These are phyloP conservation scores for Trichosporon ovoides DNA, from an alignment of 1,284 basidiomycete species.

Conservation along the genomic window DNA sequence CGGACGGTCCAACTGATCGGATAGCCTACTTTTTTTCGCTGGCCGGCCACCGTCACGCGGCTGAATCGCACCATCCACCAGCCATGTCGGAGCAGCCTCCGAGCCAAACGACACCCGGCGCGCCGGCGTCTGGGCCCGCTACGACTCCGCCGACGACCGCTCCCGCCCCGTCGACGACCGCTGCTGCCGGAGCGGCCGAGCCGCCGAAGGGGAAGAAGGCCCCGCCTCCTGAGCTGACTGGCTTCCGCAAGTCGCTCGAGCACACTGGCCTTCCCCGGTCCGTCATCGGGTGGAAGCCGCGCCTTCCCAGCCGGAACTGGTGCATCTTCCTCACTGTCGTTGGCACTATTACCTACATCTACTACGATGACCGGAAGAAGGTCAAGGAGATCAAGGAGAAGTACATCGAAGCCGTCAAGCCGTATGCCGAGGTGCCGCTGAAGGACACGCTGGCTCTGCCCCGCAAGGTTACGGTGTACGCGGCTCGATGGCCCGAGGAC, in stretches of 20 bases:
- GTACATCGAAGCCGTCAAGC: constrained; percentile 74
- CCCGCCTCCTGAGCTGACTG: constrained; percentile 28
- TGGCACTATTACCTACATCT: constrained; percentile 64
- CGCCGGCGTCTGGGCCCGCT: not conserved
- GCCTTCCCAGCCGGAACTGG: constrained; percentile 84
- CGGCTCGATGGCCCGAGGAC: constrained; percentile 87
- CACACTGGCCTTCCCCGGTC: constrained; percentile 51
- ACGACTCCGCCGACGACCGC: not conserved
- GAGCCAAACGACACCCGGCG: not conserved
- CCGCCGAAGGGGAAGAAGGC: not conserved
- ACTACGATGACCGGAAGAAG: constrained; percentile 76
- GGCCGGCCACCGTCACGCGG: not conserved
- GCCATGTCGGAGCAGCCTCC: constrained; percentile 8
- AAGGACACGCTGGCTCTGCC: constrained; percentile 61
- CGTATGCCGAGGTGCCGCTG: constrained; percentile 65
- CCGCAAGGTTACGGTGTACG: constrained; percentile 80
- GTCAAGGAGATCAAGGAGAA: constrained; percentile 69
- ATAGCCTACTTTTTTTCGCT: constrained; percentile 4
- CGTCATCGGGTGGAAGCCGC: constrained; percentile 50
- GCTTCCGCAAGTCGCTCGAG: constrained; percentile 45
- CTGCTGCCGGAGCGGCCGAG: constrained; percentile 2
- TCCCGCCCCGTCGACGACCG: not conserved
- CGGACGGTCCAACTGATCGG: not conserved
- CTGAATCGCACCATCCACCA: not conserved
- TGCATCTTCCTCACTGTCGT: constrained; percentile 74